Evolutionary conservation across 208 protist genomes (phyloP).

Genomic region (Leishmania lainsoni): DNA sequence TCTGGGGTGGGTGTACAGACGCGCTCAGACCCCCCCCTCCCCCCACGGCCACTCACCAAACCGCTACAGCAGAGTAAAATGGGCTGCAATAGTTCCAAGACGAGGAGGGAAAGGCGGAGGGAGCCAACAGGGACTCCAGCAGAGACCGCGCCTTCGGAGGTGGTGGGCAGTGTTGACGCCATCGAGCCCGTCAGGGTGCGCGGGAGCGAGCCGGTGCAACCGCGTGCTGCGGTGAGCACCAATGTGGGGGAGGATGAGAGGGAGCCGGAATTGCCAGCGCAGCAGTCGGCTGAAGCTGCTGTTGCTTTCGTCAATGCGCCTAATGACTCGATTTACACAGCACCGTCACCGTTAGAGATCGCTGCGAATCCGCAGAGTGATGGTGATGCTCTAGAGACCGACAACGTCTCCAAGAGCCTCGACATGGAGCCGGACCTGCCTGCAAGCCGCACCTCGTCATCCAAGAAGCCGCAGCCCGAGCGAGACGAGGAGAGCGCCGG

Average conservation of each 20-base stretch:
- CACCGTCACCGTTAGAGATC: background rate
- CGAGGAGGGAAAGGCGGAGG: constrained; percentile 7
- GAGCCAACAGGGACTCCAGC: background rate
- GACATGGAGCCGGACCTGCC: background rate
- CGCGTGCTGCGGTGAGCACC: background rate
- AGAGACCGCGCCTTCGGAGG: background rate
- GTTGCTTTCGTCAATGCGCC: background rate
- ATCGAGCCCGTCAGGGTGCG: background rate
- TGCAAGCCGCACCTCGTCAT: background rate
- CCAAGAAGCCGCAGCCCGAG: background rate
- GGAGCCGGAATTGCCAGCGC: background rate
- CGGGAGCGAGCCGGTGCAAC: background rate
- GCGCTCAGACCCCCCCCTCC: too few species aligned
- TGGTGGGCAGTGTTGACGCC: background rate
- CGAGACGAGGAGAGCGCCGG: background rate
- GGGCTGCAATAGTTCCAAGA: constrained; percentile 33
- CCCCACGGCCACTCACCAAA: too few species aligned
- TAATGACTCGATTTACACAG: background rate
- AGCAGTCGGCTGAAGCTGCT: background rate
- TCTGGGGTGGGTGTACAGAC: too few species aligned
- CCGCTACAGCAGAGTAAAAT: constrained; percentile 1
- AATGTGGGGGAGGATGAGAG: background rate
- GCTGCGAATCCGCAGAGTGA: background rate
- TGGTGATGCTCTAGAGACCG: background rate
- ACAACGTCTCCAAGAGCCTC: background rate